Percentiles rank a stretch among this genome's conserved stretches.
phyloP scores from a whole-genome alignment of 2,329 filamentous ascomycete genomes.

The Botryotinia calthae region DNA sequence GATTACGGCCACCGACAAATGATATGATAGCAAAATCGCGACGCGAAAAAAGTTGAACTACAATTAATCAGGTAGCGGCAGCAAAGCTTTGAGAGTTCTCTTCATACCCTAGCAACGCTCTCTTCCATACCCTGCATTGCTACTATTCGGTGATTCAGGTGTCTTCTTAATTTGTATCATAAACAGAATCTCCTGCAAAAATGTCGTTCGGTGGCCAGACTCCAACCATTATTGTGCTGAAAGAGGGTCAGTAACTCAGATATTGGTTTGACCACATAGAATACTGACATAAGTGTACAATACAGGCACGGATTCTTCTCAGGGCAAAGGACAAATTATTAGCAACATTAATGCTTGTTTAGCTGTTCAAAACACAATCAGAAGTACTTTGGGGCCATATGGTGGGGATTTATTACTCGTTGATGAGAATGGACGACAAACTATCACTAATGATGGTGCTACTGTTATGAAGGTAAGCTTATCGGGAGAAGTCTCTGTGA shows the following conservation, averaged over 20 bases:
- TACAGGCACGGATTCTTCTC: slow-evolving; percentile 91
- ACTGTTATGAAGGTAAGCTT: slow-evolving; percentile 90
- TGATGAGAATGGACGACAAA: slow-evolving; percentile 91
- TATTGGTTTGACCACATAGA: slow-evolving; percentile 11
- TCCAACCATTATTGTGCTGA: slow-evolving; percentile 96
- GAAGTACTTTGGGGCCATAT: slow-evolving; percentile 92
- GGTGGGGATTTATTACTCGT: slow-evolving; percentile 95
- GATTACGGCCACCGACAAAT: neutral
- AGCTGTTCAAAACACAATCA: slow-evolving; percentile 92
- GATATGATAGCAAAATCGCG: slow-evolving; percentile 20
- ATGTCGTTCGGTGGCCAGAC: slow-evolving; percentile 99
- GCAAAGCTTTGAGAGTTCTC: slow-evolving; percentile 12
- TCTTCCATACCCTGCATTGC: neutral
- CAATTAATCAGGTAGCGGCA: slow-evolving; percentile 13
- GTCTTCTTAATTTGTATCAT: slow-evolving; percentile 2
- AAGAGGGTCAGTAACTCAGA: slow-evolving; percentile 70
- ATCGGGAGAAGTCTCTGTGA: neutral
- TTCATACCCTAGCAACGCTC: slow-evolving; percentile 15
- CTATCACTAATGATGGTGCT: slow-evolving; percentile 97
- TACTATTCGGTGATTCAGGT: neutral
- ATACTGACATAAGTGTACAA: slow-evolving; percentile 26
- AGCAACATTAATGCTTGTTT: slow-evolving; percentile 99
- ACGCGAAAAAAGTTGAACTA: slow-evolving; percentile 22
- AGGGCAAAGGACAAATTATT: slow-evolving; percentile 93
- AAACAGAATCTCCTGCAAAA: slow-evolving; percentile 20